Conservation (phyloP, 345 rosid genomes). For the Cardamine occulta region DNA sequence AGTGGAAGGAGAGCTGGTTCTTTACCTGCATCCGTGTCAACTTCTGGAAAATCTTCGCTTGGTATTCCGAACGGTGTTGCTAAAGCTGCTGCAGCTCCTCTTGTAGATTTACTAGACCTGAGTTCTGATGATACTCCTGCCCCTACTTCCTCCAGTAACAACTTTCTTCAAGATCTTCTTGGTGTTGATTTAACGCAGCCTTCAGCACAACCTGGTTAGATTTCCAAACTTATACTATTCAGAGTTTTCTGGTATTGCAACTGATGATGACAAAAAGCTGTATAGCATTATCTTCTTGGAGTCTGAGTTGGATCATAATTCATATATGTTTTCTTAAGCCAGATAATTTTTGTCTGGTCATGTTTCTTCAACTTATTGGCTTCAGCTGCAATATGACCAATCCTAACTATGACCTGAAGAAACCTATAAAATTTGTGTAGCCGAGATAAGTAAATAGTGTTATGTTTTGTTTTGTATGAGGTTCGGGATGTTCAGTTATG, state of each 20-base stretch:
- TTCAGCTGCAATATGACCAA: slow-evolving; percentile 9
- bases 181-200: slow-evolving; percentile 76
- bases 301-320: slow-evolving; percentile 1
- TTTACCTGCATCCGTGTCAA: slow-evolving; percentile 64
- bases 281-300: slow-evolving; percentile 23
- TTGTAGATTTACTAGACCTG: slow-evolving; percentile 88
- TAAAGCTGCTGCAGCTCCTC: slow-evolving; percentile 79
- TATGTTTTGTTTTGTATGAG: slow-evolving; percentile 5
- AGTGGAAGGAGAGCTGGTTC: slow-evolving; percentile 89
- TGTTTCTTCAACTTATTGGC: slow-evolving; percentile 19
- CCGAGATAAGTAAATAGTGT: slow-evolving; percentile 17
- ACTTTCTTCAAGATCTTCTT: slow-evolving; percentile 91
- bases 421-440: slow-evolving; percentile 12
- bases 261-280: not conserved
- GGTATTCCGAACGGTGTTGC: slow-evolving; percentile 80
- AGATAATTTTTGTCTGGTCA: slow-evolving; percentile 5
- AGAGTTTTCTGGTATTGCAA: slow-evolving; percentile 15
- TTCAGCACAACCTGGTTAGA: slow-evolving; percentile 68
- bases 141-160: slow-evolving; percentile 66
- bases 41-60: slow-evolving; percentile 58
- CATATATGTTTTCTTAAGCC: slow-evolving; percentile 8
- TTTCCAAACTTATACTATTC: slow-evolving; percentile 21
- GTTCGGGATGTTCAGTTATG: slow-evolving; percentile 5
- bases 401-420: slow-evolving; percentile 13
- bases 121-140: slow-evolving; percentile 81